Evolutionary conservation across 2,329 filamentous ascomycete genomes (phyloP), one percentile per base, ranked within the genome.

Genomic region (Fusarium sp.): DNA sequence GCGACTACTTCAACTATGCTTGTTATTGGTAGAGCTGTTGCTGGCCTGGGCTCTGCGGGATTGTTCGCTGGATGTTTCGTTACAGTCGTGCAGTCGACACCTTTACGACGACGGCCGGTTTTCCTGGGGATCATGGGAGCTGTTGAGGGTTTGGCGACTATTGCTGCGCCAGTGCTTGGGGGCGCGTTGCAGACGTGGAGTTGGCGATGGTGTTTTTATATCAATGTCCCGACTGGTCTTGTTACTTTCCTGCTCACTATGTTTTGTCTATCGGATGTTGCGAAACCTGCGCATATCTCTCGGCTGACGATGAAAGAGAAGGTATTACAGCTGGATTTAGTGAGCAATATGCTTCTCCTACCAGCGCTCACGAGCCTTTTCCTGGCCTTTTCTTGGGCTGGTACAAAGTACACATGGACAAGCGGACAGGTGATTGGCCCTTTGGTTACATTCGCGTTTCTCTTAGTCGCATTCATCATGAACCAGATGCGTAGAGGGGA

Each of bases 371-470:
- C 83, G 24, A 84, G 83, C 61, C 79, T 85, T 6, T 74, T 86
- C 0, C 73, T 86, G 6, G 83, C 83, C 0, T 75, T 86, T 4
- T 83, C 85, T 16, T 86, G 83, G 83, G 81, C 80, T 9, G 82
- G 81, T 3, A 76, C 70, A 10, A 77, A 73, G 20, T 77, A 80
- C 24, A 20, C 63, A 0, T 76, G 74, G 75, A 41, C 34, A 3
- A 71, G 65, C 7, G 72, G 69, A 2, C 51, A 65, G n/a, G 78
- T 83, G 40, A 77, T 84, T 32, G 79, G 73, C 0, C 40, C 51
- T 3, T 8, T 70, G 0, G 10, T 25, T 0, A 8, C 30, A 0
- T 70, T 70, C 11, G 29, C 18, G 1, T 3, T 56, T 6, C 44
- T 70, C 1, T 11, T 62, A 0, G 9, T 9, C 0, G 10, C 45